Evolutionary conservation across 257 asterid species (phyloP).

Genomic region (Solanum ossicruentum): DNA sequence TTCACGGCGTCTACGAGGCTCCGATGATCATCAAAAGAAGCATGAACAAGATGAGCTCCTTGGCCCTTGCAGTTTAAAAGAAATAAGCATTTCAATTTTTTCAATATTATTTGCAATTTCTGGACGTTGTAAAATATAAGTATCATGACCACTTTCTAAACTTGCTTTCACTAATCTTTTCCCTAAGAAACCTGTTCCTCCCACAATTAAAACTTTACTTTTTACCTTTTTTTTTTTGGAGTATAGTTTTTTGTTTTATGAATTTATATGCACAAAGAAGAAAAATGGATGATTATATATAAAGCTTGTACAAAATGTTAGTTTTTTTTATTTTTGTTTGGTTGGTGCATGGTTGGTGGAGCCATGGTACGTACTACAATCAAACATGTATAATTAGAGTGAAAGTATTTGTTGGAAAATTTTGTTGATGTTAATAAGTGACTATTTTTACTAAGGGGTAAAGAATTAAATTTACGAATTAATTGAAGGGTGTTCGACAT

Average conservation of each 20-base stretch:
- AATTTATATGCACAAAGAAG: not conserved
- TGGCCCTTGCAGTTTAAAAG: constrained; percentile 46
- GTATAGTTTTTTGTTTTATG: not conserved
- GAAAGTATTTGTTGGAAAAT: too few relatives aligned
- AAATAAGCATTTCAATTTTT: constrained; percentile 43
- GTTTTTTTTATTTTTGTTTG: too few relatives aligned
- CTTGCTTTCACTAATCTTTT: constrained; percentile 62
- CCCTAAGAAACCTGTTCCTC: constrained; percentile 80
- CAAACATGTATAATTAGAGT: too few relatives aligned
- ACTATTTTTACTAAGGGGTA: too few relatives aligned
- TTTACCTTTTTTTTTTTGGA: constrained; percentile 20
- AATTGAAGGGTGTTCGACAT: too few relatives aligned
- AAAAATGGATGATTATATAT: not conserved
- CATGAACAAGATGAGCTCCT: constrained; percentile 60
- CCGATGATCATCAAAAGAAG: constrained; percentile 50
- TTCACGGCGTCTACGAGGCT: constrained; percentile 71
- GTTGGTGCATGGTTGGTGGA: too few relatives aligned
- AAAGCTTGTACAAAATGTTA: too few relatives aligned
- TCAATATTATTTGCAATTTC: constrained; percentile 60
- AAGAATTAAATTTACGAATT: too few relatives aligned
- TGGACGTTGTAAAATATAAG: constrained; percentile 20
- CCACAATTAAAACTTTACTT: constrained; percentile 61
- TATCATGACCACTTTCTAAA: constrained; percentile 34
- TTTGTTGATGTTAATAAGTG: too few relatives aligned
- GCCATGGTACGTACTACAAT: too few relatives aligned